Evolutionary conservation across 768 basidiomycete species (phyloP).

Genomic region (Lentinus brumalis): DNA sequence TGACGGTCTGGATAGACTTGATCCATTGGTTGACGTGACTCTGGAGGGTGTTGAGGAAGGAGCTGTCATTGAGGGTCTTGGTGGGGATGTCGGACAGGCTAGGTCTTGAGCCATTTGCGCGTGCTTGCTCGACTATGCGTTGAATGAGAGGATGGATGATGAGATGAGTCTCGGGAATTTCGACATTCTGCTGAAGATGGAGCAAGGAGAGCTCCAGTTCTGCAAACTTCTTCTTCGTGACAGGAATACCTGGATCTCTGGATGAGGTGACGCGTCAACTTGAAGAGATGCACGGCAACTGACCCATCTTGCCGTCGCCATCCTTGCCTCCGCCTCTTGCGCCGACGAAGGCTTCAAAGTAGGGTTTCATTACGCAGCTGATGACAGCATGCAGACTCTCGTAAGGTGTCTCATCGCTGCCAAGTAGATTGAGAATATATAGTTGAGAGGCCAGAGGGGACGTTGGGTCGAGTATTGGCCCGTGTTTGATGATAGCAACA

Average conservation of each 20-base stretch:
- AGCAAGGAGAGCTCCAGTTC: constrained; percentile 93
- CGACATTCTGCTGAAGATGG: constrained; percentile 98
- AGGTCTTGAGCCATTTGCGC: constrained; percentile 58
- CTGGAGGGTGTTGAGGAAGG: constrained; percentile 93
- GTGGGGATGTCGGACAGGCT: constrained; percentile 75
- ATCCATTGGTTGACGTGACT: constrained; percentile 97
- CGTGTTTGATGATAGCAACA: constrained; percentile 93
- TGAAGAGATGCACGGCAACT: constrained; percentile 9
- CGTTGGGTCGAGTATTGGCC: constrained; percentile 77
- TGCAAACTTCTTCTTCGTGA: constrained; percentile 99
- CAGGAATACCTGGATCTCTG: constrained; percentile 70
- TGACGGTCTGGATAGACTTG: constrained; percentile 95
- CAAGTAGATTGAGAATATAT: constrained; percentile 91
- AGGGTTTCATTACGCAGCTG: constrained; percentile 93
- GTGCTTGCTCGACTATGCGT: constrained; percentile 78
- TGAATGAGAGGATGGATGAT: constrained; percentile 90
- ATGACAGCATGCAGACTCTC: constrained; percentile 95
- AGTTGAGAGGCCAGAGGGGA: constrained; percentile 82
- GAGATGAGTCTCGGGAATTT: constrained; percentile 96
- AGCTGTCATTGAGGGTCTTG: constrained; percentile 79
- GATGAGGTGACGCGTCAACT: constrained; percentile 3
- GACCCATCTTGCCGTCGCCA: constrained; percentile 81
- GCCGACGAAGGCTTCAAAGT: constrained; percentile 97
- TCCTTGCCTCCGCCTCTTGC: constrained; percentile 77
- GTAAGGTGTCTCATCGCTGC: constrained; percentile 87